A percentile compares a stretch with the other conserved stretches of the same genome.
Evolutionary conservation across 495 filamentous ascomycete genomes (phyloP).

Genomic region (Daldinia caldariorum): DNA sequence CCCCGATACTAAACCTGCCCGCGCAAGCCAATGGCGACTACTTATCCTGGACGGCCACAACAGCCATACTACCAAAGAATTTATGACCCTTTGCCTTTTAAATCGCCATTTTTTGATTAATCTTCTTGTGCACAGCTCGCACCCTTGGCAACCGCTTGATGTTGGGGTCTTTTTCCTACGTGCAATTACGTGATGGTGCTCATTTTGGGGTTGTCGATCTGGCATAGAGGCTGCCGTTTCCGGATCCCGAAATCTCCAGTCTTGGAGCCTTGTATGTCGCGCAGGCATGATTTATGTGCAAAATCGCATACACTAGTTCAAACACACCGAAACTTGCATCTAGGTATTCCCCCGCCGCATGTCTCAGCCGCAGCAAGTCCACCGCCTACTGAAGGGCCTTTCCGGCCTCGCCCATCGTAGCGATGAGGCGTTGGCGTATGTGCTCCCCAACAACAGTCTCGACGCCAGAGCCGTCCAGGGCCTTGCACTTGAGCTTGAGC

Average conservation of each 20-base stretch:
- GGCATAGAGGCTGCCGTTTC: too few relatives aligned
- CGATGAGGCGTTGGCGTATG: slow-evolving; percentile 37
- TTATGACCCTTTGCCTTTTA: too few relatives aligned
- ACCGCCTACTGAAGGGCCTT: slow-evolving; percentile 36
- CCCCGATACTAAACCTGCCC: not conserved
- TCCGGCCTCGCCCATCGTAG: slow-evolving; percentile 34
- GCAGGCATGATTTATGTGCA: too few relatives aligned
- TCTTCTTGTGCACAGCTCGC: not conserved
- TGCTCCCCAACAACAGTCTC: slow-evolving; percentile 40
- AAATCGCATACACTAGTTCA: not conserved
- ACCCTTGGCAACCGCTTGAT: not conserved
- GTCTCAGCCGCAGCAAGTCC: not conserved
- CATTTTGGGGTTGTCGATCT: too few relatives aligned
- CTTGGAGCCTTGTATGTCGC: too few relatives aligned
- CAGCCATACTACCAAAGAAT: too few relatives aligned
- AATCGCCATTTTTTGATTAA: too few relatives aligned
- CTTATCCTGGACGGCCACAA: too few relatives aligned
- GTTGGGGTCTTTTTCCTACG: not conserved
- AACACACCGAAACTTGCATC: not conserved
- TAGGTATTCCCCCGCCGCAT: not conserved
- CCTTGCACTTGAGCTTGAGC: slow-evolving; percentile 31
- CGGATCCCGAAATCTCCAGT: too few relatives aligned
- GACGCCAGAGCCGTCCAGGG: slow-evolving; percentile 39
- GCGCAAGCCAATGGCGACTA: too few relatives aligned
- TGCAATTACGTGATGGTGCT: too few relatives aligned